Evolutionary conservation across 352 stramenopile genomes (phyloP).

Genomic region (Pythium aristosporum): DNA sequence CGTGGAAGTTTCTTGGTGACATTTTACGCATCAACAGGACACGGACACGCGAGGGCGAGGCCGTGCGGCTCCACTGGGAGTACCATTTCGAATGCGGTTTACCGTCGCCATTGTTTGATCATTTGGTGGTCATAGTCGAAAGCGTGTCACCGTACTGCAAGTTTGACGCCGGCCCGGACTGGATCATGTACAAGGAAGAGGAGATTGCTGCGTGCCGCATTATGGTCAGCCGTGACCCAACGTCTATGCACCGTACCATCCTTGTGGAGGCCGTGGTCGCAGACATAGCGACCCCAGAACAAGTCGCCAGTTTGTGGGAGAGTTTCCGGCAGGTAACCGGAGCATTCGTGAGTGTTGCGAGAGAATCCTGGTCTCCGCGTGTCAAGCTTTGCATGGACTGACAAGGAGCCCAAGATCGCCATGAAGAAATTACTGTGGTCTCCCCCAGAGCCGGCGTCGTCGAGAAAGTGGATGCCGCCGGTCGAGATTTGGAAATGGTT

Average conservation of each 20-base stretch:
- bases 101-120: slow-evolving; percentile 7
- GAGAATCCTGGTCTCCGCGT: not conserved
- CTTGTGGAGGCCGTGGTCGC: slow-evolving; percentile 10
- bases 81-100: slow-evolving; percentile 12
- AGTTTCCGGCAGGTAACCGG: not conserved
- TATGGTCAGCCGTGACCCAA: slow-evolving; percentile 4
- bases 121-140: slow-evolving; percentile 10
- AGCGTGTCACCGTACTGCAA: slow-evolving; percentile 3
- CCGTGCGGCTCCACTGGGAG: slow-evolving; percentile 15
- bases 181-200: slow-evolving; percentile 7
- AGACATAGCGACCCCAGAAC: not conserved
- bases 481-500: not conserved
- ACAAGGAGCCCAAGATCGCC: not conserved
- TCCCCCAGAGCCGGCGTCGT: not conserved
- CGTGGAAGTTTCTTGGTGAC: not conserved
- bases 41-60: not conserved
- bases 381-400: slow-evolving; percentile 5
- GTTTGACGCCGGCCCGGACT: slow-evolving; percentile 5
- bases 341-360: slow-evolving; percentile 3
- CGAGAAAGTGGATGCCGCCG: not conserved
- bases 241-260: slow-evolving; percentile 1
- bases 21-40: not conserved
- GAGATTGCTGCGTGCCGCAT: not conserved
- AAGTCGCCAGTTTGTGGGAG: not conserved
- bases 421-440: not conserved